These are phyloP conservation scores for Atalantia buxifolia DNA, from an alignment of 345 rosid species.

Conservation along the genomic window DNA sequence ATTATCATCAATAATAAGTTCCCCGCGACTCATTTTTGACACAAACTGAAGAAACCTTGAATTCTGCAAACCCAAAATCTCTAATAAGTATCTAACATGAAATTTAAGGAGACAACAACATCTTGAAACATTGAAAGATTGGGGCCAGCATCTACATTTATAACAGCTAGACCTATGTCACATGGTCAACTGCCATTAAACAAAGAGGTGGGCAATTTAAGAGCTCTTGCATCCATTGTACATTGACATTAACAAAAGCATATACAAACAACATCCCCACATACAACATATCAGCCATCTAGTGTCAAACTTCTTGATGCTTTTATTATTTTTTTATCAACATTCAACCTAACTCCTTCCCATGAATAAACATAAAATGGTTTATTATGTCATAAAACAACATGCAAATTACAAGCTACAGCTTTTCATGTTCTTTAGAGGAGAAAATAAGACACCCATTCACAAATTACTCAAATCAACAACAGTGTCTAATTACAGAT, in stretches of 20 bases:
- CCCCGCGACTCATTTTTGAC: conserved; percentile 99
- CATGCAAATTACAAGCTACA: neutral
- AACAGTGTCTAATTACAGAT: neutral
- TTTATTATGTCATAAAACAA: neutral
- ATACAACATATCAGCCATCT: neutral
- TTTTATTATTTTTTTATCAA: neutral
- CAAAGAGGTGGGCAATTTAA: neutral
- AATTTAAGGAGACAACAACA: neutral
- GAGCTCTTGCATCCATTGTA: neutral
- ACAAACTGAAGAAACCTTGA: conserved; percentile 97
- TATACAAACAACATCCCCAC: neutral
- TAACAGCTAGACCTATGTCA: neutral
- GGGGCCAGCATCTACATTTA: neutral
- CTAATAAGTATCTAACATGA: conserved; percentile 11
- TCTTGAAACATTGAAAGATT: neutral
- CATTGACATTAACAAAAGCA: neutral
- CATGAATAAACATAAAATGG: neutral
- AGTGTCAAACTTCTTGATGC: neutral
- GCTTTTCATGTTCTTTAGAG: neutral
- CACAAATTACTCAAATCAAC: neutral
- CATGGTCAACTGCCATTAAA: neutral
- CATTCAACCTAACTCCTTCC: neutral
- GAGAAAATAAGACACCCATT: neutral
- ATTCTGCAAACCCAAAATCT: conserved; percentile 58
- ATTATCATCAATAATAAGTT: conserved; percentile 93